Base-by-base conservation (phyloP, 768 basidiomycete species). In the Mycena indigotica region DNA sequence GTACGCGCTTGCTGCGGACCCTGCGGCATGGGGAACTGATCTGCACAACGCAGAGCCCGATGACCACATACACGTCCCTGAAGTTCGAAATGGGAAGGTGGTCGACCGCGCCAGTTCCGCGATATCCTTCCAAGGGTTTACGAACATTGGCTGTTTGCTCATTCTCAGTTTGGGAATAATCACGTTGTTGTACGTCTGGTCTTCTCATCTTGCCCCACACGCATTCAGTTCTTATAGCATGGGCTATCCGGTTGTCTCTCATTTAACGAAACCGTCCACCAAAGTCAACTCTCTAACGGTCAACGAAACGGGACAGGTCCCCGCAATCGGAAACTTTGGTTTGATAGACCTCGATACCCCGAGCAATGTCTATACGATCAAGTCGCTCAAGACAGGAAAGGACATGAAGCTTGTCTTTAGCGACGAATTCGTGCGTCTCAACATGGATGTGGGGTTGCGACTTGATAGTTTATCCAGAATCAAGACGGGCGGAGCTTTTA, bases 241-340 rank as follows among this genome's bases (percentile, higher is more conserved):
- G 30, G 86, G 84, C 39, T 88, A 85, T 65, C 86, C 86, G 41
- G 61, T 86, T 21, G 74, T 86, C 58, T 79, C 79, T 3, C 62
- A 71, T 29, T 72, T 68, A 19, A 62, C 68, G 23, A 73, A n/a
- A n/a, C n/a, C n/a, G n/a, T n/a, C n/a, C n/a, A n/a, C n/a, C n/a
- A n/a, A n/a, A n/a, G n/a, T n/a, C 62, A 88, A 86, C 67, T 60
- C 89, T 15, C n/a, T n/a, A n/a, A 88, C 88, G n/a, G 91, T 87
- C 66, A 92, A 92, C 68, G 80, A 81, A 23, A 82, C 80, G 16
- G 91, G 91, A 32, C 91, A 93, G 52, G 60, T 54, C 15, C 30
- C 60, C 17, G 19, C 48, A 4, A 57, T 62, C 1, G 60, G 56
- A 1, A 57, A 62, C 17, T 57, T 57, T n/a, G 60, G 49, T 0